Conservation (phyloP, 2,329 filamentous ascomycete genomes). For the Chrysoporthe deuterocubensis region DNA sequence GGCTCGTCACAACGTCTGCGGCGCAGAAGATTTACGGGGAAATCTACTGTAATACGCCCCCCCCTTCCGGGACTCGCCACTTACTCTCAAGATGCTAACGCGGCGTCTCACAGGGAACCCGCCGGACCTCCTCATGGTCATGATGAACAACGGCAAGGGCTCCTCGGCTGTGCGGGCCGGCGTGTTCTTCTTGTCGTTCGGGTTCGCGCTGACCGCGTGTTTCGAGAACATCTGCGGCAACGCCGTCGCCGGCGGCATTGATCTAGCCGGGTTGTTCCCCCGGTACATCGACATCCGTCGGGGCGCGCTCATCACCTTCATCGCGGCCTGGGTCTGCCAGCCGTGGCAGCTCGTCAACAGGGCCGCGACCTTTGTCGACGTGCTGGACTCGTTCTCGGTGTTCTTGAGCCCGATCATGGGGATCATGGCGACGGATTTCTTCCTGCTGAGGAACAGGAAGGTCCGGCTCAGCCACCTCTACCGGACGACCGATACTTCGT, state of each 20-base stretch:
- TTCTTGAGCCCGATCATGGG: conserved; percentile 45
- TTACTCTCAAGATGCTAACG: background rate
- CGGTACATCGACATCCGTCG: conserved; percentile 39
- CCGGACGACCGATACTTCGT: conserved; percentile 39
- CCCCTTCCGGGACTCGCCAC: background rate
- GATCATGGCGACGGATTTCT: conserved; percentile 45
- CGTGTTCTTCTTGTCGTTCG: conserved; percentile 38
- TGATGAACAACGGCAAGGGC: conserved; percentile 48
- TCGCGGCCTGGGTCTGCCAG: conserved; percentile 37
- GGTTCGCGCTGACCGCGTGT: conserved; percentile 46
- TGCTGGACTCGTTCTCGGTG: conserved; percentile 46
- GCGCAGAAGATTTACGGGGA: conserved; percentile 49
- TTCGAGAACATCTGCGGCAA: conserved; percentile 44
- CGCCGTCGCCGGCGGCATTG: conserved; percentile 37
- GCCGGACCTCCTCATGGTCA: conserved; percentile 47
- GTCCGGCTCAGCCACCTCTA: conserved; percentile 44
- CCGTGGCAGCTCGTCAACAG: conserved; percentile 40
- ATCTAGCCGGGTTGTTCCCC: conserved; percentile 32
- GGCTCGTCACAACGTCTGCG: conserved; percentile 47
- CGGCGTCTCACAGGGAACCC: conserved; percentile 31
- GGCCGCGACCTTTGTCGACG: conserved; percentile 36
- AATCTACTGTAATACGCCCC: conserved; percentile 43
- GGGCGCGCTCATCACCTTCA: conserved; percentile 40
- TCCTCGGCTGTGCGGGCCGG: conserved; percentile 38
- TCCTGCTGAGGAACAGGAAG: conserved; percentile 39